Base-by-base conservation (phyloP, 2,329 filamentous ascomycete species). In the Aspergillus sp. region DNA sequence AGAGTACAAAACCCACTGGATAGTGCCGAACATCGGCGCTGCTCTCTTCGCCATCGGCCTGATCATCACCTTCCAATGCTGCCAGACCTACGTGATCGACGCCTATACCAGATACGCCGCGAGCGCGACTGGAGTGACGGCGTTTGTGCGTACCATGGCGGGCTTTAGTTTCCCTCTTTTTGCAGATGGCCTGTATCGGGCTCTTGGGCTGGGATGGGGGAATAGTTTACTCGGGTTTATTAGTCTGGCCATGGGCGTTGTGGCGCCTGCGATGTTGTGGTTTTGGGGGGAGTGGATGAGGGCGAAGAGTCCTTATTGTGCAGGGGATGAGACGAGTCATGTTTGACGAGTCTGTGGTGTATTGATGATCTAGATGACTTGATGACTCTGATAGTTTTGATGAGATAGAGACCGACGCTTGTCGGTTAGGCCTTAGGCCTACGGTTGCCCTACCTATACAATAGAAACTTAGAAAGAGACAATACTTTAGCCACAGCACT, bases 1-100 rank as follows among this genome's bases (percentile, higher is more conserved):
- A 0, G 73, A 84, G 52, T 70, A 70, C 3, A 67, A 72, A 34
- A 66, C 75, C 0, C 81, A 84, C 62, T 84, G 83, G 78, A 81
- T 84, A 38, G 71, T 79, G 52, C 81, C 83, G 0, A 78, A 83
- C 53, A 75, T 83, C 24, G 80, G 81, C 0, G 77, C 78, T 0
- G 71, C 68, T 0, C 62, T 84, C 3, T 78, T 83, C 53, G 75
- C 77, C 5, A 74, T 73, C 0, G 79, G 80, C 62, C 62, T 68
- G 1, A 74, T 76, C 32, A 68, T 72, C n/a, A 65, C 65, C 2
- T 74, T 73, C 43, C 73, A 75, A 53, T 72, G 54, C 11, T 48
- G 50, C 22, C 53, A 58, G 44, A 81, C 74, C 0, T 74, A 74
- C 53, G 55, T 73, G 17, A 64, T 74, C 8, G 72, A 74, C 57